phyloP scores from a whole-genome alignment of 108 stramenopile genomes.

The Pseudonitzschia delicatissima region DNA sequence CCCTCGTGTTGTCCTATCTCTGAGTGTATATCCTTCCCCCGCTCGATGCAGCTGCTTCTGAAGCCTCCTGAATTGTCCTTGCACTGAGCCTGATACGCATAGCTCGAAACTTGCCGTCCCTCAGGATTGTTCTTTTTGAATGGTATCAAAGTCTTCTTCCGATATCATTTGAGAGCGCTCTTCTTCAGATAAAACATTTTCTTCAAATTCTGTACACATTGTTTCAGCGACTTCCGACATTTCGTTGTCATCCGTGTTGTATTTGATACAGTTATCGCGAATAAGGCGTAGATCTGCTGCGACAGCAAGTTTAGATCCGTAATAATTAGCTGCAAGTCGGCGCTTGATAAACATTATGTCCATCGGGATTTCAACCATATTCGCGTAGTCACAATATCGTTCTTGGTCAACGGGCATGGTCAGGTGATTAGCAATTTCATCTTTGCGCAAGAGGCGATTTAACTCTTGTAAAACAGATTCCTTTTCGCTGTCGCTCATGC shows the following conservation, averaged over 20 bases:
- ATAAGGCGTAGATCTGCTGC: slow-evolving; percentile 68
- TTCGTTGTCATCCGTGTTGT: slow-evolving; percentile 63
- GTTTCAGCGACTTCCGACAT: slow-evolving; percentile 42
- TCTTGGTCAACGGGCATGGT: slow-evolving; percentile 49
- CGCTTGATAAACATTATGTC: slow-evolving; percentile 44
- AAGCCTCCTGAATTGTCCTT: slow-evolving; percentile 19
- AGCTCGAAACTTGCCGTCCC: slow-evolving; percentile 17
- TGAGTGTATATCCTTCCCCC: slow-evolving; percentile 36
- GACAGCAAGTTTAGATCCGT: slow-evolving; percentile 63
- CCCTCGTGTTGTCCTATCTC: slow-evolving; percentile 13
- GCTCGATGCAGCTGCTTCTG: slow-evolving; percentile 11
- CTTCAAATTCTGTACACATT: slow-evolving; percentile 60
- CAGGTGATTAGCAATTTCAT: slow-evolving; percentile 42
- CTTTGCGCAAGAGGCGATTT: slow-evolving; percentile 34
- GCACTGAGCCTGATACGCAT: slow-evolving; percentile 14
- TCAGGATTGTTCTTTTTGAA: slow-evolving; percentile 9
- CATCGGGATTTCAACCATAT: slow-evolving; percentile 81
- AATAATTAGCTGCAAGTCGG: slow-evolving; percentile 61
- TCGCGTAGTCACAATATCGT: slow-evolving; percentile 62
- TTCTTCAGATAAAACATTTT: slow-evolving; percentile 17
- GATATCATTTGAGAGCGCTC: slow-evolving; percentile 23
- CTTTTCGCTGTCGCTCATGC: slow-evolving; percentile 45
- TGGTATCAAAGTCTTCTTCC: slow-evolving; percentile 18
- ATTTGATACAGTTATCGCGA: slow-evolving; percentile 83
- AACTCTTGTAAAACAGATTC: slow-evolving; percentile 37